Base-by-base conservation (phyloP, 805 yeast genomes). In the Kodamaea jinghongensis region DNA sequence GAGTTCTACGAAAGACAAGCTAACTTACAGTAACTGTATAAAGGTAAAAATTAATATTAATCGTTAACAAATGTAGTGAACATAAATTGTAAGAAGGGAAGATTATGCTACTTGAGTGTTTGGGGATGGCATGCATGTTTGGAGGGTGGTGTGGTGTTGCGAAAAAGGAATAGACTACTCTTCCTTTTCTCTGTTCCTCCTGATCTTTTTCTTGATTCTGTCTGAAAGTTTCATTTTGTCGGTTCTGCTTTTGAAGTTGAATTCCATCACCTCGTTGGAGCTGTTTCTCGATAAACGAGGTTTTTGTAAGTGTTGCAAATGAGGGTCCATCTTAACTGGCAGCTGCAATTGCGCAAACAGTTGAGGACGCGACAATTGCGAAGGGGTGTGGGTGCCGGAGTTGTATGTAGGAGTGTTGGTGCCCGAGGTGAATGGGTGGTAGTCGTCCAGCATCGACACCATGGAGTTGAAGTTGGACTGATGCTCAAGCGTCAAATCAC, bases 1-100 rank as follows among this genome's bases (percentile, higher is more conserved):
- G 96, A 89, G 51, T 78, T 90, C 55, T 90, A 88, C 57, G 81
- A 80, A 50, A 71, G 79, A 38, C 97, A 89, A 60, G 79, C 82
- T 1, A 63, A 51, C 45, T 39, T 66, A 8, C 56, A 54, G 36
- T 54, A 54, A 8, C 4, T 8, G 13, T 17, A 35, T 15, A 11
- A 20, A 4, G 17, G 15, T 14, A 23, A 20, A 8, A 6, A 20
- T 20, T 20, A 20, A 20, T 6, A 20, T n/a, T n/a, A 20, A 14
- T 22, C 13, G 32, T 17, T 17, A 9, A 28, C 12, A 22, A 28
- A 12, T 15, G 28, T 8, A 12, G 12, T 13, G 14, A 10, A 17
- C 14, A 3, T 30, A 14, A n/a, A 7, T 12, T 7, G 6, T 7
- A 27, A 27, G 14, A 27, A 27, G 14, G 30, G 16, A 27, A 27